phyloP scores from a whole-genome alignment of 495 filamentous ascomycete species.

The Hypomontagnella monticulosa region DNA sequence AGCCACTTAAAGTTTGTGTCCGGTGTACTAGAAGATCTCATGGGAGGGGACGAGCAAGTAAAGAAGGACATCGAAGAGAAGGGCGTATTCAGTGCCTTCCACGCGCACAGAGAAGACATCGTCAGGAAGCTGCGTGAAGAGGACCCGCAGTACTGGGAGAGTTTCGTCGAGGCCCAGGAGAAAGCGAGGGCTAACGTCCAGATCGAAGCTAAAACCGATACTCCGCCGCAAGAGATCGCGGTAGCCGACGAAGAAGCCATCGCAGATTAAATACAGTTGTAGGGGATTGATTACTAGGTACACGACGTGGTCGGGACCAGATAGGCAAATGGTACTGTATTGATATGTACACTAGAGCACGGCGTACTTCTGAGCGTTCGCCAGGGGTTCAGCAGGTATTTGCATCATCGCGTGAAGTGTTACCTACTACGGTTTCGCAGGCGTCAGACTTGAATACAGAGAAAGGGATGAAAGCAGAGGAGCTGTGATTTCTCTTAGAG shows the following conservation, averaged over 20 bases:
- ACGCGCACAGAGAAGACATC: slow-evolving; percentile 64
- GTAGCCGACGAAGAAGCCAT: slow-evolving; percentile 45
- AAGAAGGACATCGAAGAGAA: slow-evolving; percentile 62
- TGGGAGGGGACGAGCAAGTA: slow-evolving; percentile 65
- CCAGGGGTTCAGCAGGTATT: not conserved
- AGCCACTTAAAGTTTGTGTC: slow-evolving; percentile 66
- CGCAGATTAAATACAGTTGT: slow-evolving; percentile 35
- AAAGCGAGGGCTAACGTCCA: slow-evolving; percentile 69
- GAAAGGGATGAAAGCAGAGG: too few species aligned
- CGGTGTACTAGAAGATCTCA: slow-evolving; percentile 69
- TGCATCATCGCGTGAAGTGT: too few species aligned
- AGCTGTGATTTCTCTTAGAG: too few species aligned
- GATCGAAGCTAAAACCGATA: slow-evolving; percentile 35
- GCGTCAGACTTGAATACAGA: not conserved
- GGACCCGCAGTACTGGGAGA: slow-evolving; percentile 69
- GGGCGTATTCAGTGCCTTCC: slow-evolving; percentile 67
- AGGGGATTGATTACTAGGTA: too few species aligned
- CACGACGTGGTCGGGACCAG: not conserved
- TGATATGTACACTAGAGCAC: slow-evolving; percentile 24
- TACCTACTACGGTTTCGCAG: not conserved
- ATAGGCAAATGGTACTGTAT: slow-evolving; percentile 8
- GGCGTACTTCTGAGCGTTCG: slow-evolving; percentile 13
- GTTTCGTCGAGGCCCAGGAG: slow-evolving; percentile 73
- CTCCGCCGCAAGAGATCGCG: slow-evolving; percentile 17
- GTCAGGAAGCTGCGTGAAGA: slow-evolving; percentile 59